Percentiles rank a stretch among this genome's conserved stretches.
Evolutionary conservation across 1,139 yeast genomes (phyloP).

Genomic region (Pichia inconspicua): DNA sequence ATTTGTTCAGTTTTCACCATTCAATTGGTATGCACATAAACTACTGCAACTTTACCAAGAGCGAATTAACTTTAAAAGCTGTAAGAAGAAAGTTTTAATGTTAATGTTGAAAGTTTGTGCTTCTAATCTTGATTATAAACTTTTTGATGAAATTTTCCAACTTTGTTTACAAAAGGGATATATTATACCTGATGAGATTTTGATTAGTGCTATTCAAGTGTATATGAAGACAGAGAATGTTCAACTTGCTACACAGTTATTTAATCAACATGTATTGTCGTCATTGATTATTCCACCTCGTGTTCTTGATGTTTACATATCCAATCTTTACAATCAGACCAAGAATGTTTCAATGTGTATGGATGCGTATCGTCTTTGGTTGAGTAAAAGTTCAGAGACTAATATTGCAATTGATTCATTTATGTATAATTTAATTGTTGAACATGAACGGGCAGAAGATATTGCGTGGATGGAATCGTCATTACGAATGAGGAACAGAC

Average conservation of each 20-base stretch:
- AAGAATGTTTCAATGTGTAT: slow-evolving; percentile 18
- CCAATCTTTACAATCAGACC: slow-evolving; percentile 15
- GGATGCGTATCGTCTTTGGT: slow-evolving; percentile 23
- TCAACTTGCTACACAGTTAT: slow-evolving; percentile 22
- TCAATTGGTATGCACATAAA: slow-evolving; percentile 12
- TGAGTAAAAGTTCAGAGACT: slow-evolving; percentile 15
- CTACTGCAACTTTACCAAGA: slow-evolving; percentile 9
- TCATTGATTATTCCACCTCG: slow-evolving; percentile 12
- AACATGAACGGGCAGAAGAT: slow-evolving; percentile 17
- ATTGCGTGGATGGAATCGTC: slow-evolving; percentile 18
- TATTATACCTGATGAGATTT: slow-evolving; percentile 12
- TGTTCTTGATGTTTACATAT: slow-evolving; percentile 17
- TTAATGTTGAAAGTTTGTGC: slow-evolving; percentile 16
- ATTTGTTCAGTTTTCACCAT: slow-evolving; percentile 11
- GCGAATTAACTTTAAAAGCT: slow-evolving; percentile 1
- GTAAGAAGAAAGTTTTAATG: slow-evolving; percentile 8
- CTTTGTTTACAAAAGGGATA: slow-evolving; percentile 13
- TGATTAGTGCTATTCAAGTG: slow-evolving; percentile 19
- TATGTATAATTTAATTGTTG: slow-evolving; percentile 16
- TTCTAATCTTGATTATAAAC: slow-evolving; percentile 16
- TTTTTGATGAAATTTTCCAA: slow-evolving; percentile 20
- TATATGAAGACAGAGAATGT: slow-evolving; percentile 22
- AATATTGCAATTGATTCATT: slow-evolving; percentile 19
- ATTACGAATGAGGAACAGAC: slow-evolving; percentile 10
- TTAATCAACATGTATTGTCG: slow-evolving; percentile 23